Evolutionary conservation across 1,284 basidiomycete species (phyloP).

Genomic region (Irpex sp.): DNA sequence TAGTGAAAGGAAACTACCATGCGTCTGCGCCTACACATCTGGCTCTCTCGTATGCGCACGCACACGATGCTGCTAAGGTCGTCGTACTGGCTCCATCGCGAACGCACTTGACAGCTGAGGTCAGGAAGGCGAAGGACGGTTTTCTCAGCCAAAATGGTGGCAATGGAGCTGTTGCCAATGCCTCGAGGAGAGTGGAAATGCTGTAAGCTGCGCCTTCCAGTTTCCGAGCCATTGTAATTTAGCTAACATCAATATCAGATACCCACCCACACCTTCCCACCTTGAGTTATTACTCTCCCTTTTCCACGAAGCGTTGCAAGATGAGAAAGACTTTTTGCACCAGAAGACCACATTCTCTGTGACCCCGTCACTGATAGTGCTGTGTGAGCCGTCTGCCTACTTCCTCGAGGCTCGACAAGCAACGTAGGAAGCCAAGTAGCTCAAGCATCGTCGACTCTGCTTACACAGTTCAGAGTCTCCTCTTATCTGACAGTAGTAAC

Average conservation of each 20-base stretch:
- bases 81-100: conserved; percentile 54
- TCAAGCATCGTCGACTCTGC: neutral
- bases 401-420: conserved; percentile 33
- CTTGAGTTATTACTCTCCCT: conserved; percentile 52
- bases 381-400: conserved; percentile 64
- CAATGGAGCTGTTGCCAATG: conserved; percentile 35
- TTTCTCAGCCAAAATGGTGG: conserved; percentile 49
- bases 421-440: conserved; percentile 20
- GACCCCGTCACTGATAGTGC: conserved; percentile 51
- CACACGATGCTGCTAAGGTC: conserved; percentile 31
- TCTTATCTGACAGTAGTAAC: conserved; percentile 47
- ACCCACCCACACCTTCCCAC: conserved; percentile 60
- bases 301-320: conserved; percentile 38
- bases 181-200: conserved; percentile 46
- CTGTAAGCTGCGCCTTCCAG: conserved; percentile 40
- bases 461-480: conserved; percentile 31
- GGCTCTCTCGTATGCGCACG: conserved; percentile 41
- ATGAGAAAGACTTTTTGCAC: conserved; percentile 33
- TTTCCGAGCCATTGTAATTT: no score
- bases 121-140: conserved; percentile 50
- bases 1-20: conserved; percentile 33
- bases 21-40: conserved; percentile 37
- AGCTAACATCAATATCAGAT: conserved; percentile 36
- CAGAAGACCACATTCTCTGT: conserved; percentile 38
- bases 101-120: conserved; percentile 32